Percentiles rank a stretch among this genome's conserved stretches.
Conservation (phyloP, 805 yeast genomes). For the Wickerhamomyces sydowiorum region DNA sequence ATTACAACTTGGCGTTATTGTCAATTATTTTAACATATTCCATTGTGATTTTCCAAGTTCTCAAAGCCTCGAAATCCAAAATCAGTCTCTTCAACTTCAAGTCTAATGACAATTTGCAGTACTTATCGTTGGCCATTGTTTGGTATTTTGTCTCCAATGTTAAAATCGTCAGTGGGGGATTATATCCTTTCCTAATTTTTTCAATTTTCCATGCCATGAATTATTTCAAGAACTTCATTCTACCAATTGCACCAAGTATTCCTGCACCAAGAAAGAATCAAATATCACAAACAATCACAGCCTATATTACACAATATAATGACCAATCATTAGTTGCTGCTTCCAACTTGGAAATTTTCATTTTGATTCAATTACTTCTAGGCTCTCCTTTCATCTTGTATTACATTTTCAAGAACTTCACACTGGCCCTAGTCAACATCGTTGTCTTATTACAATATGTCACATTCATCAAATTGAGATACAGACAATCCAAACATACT, state of each 20-base stretch:
- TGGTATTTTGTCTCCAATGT: constrained; percentile 38
- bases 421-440: constrained; percentile 26
- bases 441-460: constrained; percentile 39
- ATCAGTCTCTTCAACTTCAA: constrained; percentile 24
- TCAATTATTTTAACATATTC: constrained; percentile 54
- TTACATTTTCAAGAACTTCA: constrained; percentile 24
- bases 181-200: constrained; percentile 57
- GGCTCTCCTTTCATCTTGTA: constrained; percentile 37
- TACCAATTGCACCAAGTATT: constrained; percentile 42
- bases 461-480: constrained; percentile 56
- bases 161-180: constrained; percentile 38
- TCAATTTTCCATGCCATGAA: constrained; percentile 60
- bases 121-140: constrained; percentile 40
- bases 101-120: constrained; percentile 56
- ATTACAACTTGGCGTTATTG: constrained; percentile 38
- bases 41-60: constrained; percentile 57
- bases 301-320: constrained; percentile 33
- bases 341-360: constrained; percentile 40
- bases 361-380: constrained; percentile 32
- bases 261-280: constrained; percentile 19
- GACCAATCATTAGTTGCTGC: constrained; percentile 39
- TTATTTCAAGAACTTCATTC: constrained; percentile 47
- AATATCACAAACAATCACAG: constrained; percentile 24
- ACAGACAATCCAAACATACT: constrained; percentile 49
- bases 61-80: constrained; percentile 31